Base-by-base conservation (phyloP, 129 eudicot genomes). In the Flaveria trinervia region DNA sequence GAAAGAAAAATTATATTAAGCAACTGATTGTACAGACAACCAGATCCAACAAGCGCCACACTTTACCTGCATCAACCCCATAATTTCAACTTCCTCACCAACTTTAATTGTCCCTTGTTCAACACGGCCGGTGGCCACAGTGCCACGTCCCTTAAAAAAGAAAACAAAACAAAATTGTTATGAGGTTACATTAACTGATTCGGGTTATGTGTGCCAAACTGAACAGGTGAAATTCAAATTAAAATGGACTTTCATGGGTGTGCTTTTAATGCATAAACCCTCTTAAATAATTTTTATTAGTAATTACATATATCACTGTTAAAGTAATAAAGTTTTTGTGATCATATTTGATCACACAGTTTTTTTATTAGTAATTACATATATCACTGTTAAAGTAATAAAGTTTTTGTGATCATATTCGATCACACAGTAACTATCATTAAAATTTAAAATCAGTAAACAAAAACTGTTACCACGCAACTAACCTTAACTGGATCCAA, bases 121-220 rank as follows among this genome's bases (percentile, higher is more conserved):
- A 79, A 93, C 84, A 87, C 98, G 97, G 15, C 97, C 98, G 51
- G 98, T 93, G 60, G 95, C 98, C 68, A 93, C 98, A 74, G 98
- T 93, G 43, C 98, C 98, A 80, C 98, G 96, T 33, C 98, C 98
- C 97, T 90, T 26, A 30, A 5, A 56, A 16, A 10, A 9, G 9
- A 23, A 65, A 54, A 76, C 9, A 9, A 43, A 46, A 14, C 2
- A 67, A 59, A 72, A 16, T 33, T 28, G 49, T 57, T 41, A 76
- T 55, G 6, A 57, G 15, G 65, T 36, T 57, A 57, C 23, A 57
- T 4, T 12, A 62, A 62, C 68, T 28, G 10, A 61, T 61, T 61
- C 10, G 2, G 43, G 22, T 2, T 15, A 50, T n/a, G 50, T 33
- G 46, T 1, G 33, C 9, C 65, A 36, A 36, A 36, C 5, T 36